Conservation (phyloP, 805 yeast genomes). For the Teunomyces funiuensis region DNA sequence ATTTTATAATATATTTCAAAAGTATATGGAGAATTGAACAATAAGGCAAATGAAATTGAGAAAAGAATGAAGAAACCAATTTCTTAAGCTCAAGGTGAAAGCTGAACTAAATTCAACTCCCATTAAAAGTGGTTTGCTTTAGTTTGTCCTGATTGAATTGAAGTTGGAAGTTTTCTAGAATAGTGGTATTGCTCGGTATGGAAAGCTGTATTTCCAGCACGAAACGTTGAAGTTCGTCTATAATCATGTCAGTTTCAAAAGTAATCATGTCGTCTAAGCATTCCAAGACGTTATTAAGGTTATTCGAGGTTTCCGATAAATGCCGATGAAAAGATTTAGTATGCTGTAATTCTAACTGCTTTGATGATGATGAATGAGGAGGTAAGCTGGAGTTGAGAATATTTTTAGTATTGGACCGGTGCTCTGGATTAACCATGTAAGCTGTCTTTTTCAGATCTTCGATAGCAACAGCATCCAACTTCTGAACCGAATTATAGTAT, state of each 20-base stretch:
- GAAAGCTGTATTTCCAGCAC: slow-evolving; percentile 7
- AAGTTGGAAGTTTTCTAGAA: slow-evolving; percentile 4
- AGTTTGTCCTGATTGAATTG: slow-evolving; percentile 2
- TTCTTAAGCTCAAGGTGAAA: neutral
- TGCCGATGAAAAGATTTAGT: slow-evolving; percentile 2
- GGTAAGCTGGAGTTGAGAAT: neutral
- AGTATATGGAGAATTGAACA: slow-evolving; percentile 4
- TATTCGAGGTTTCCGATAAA: neutral
- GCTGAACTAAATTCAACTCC: neutral
- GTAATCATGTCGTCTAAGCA: slow-evolving; percentile 8
- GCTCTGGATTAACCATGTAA: too few species aligned
- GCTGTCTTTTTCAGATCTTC: too few species aligned
- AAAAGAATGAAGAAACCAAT: neutral
- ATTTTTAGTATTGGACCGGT: neutral
- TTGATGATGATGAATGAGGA: neutral
- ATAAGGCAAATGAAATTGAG: too few species aligned
- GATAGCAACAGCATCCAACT: too few species aligned
- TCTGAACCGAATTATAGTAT: neutral
- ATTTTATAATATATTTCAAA: too few species aligned
- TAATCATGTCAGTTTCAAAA: slow-evolving; percentile 6
- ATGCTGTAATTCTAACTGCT: neutral
- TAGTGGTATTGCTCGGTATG: slow-evolving; percentile 9
- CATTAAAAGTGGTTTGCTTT: neutral
- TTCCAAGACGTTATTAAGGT: slow-evolving; percentile 8
- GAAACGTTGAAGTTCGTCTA: slow-evolving; percentile 1